phyloP scores from a whole-genome alignment of 345 rosid genomes.

The Eucalyptus globulus region DNA sequence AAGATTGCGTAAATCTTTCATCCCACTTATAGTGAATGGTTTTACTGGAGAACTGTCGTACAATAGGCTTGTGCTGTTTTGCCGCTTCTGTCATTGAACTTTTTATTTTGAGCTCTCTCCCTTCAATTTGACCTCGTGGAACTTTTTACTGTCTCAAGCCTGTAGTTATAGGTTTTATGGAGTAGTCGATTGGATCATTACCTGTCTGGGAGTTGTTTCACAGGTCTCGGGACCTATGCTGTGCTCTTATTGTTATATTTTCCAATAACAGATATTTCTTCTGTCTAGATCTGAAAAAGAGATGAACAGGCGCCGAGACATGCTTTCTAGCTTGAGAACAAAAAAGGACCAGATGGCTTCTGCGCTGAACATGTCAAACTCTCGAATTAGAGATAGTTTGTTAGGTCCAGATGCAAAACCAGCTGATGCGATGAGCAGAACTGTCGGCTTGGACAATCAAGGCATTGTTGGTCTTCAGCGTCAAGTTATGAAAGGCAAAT shows the following conservation, averaged over 20 bases:
- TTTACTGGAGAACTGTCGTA: neutral
- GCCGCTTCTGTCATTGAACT: neutral
- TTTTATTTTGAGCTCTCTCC: neutral
- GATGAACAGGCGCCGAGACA: constrained; percentile 30
- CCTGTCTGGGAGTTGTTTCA: neutral
- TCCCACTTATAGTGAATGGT: neutral
- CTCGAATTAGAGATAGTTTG: constrained; percentile 25
- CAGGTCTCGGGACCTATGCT: neutral
- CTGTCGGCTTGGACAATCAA: constrained; percentile 19
- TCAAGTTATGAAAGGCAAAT: constrained; percentile 28
- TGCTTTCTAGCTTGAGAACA: constrained; percentile 20
- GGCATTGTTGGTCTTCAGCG: constrained; percentile 31
- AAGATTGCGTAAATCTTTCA: neutral
- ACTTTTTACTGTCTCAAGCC: neutral
- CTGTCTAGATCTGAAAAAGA: constrained; percentile 22
- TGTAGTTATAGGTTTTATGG: neutral
- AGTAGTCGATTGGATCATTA: neutral
- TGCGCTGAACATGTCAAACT: constrained; percentile 21
- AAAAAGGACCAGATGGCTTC: constrained; percentile 26
- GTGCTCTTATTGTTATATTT: neutral
- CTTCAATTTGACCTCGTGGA: neutral
- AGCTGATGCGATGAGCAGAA: constrained; percentile 10
- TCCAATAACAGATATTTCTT: neutral
- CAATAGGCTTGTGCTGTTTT: neutral
- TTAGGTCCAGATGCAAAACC: constrained; percentile 28